A percentile compares a stretch with the other conserved stretches of the same genome.
Conservation (phyloP, 2,329 filamentous ascomycete genomes). For the Epichloe coenophiala region DNA sequence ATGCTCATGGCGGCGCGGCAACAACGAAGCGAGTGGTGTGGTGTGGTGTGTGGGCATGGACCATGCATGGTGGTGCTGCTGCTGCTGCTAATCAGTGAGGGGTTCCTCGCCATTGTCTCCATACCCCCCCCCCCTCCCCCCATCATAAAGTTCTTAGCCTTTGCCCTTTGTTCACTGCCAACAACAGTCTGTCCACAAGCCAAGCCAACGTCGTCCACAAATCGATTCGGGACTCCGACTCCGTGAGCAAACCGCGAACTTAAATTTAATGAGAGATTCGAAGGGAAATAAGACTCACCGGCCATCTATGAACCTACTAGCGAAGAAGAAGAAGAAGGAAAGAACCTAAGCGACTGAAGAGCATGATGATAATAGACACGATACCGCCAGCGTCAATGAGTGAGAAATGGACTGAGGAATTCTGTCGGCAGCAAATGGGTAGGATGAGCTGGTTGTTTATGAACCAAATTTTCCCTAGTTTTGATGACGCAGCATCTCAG, state of each 20-base stretch:
- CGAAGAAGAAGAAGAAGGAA: background rate
- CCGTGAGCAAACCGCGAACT: background rate
- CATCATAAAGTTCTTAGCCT: background rate
- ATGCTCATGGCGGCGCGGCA: background rate
- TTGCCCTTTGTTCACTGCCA: background rate
- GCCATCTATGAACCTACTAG: background rate
- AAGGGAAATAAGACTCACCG: background rate
- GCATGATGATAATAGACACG: background rate
- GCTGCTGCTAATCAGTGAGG: background rate
- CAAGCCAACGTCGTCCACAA: background rate
- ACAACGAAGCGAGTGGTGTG: background rate
- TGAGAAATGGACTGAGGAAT: background rate
- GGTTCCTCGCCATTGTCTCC: background rate
- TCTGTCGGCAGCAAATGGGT: background rate
- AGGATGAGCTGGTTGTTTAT: background rate
- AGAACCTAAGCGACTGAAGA: background rate
- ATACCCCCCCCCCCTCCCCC: too few species aligned
- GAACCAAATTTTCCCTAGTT: slow-evolving; percentile 10
- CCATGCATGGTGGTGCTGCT: background rate
- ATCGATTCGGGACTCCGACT: background rate
- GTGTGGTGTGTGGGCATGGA: background rate
- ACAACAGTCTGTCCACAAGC: too few species aligned
- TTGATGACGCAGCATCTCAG: slow-evolving; percentile 21
- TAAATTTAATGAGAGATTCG: background rate
- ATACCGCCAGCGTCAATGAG: background rate